Conservation (phyloP, 2,329 filamentous ascomycete species). For the Penicillium brasilianum region DNA sequence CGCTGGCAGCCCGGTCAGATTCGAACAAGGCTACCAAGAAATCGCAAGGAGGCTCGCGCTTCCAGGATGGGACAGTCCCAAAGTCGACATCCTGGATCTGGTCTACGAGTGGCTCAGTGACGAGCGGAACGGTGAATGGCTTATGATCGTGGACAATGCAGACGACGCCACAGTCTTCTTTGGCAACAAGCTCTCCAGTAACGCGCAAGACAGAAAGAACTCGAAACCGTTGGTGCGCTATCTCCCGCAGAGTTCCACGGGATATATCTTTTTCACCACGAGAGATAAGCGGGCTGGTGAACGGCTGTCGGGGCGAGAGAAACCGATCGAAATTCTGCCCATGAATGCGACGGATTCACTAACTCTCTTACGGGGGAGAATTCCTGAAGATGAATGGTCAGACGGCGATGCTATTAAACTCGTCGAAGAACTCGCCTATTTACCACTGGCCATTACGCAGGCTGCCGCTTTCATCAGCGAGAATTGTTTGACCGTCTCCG, state of each 20-base stretch:
- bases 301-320: neutral
- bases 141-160: slow-evolving; percentile 1
- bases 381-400: neutral
- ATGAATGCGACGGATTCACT: neutral
- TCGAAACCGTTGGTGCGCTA: neutral
- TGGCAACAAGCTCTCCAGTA: neutral
- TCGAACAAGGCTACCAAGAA: neutral
- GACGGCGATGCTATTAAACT: neutral
- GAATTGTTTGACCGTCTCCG: neutral
- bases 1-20: neutral
- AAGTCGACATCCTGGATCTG: neutral
- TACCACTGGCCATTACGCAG: neutral
- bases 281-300: neutral
- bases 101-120: neutral
- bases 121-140: neutral
- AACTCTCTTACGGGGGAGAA: neutral
- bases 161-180: neutral
- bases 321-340: neutral
- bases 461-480: neutral
- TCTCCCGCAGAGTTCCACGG: neutral
- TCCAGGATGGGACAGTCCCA: neutral
- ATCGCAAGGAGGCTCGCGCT: neutral
- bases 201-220: neutral
- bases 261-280: neutral
- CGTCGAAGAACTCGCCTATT: neutral